Evolutionary conservation across 1,284 basidiomycete genomes (phyloP).

Genomic region (Ceratobasidium sp.): DNA sequence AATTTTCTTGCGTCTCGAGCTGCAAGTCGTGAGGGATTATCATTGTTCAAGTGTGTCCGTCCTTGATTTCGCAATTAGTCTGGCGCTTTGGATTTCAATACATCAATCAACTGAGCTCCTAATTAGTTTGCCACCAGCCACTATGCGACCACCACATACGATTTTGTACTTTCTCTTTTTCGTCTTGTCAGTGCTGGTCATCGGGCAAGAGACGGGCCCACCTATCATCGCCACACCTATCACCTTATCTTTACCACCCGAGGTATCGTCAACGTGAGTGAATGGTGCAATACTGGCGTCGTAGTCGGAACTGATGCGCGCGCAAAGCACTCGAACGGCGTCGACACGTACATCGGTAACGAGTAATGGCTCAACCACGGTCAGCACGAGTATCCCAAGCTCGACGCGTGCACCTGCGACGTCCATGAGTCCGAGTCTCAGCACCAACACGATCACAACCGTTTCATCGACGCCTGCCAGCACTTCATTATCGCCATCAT

Average conservation of each 20-base stretch:
- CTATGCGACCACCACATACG: background rate
- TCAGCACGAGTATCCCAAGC: constrained; percentile 26
- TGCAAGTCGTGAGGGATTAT: background rate
- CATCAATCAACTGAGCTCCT: constrained; percentile 20
- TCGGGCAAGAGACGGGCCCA: constrained; percentile 37
- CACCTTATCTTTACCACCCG: constrained; percentile 17
- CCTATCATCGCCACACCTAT: constrained; percentile 33
- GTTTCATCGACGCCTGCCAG: constrained; percentile 19
- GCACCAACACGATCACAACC: constrained; percentile 8
- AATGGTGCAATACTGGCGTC: background rate
- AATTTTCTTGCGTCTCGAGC: constrained; percentile 2
- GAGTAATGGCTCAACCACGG: background rate
- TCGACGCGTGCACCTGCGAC: constrained; percentile 39
- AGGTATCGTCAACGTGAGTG: background rate
- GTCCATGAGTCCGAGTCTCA: constrained; percentile 16
- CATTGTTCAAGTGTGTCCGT: background rate
- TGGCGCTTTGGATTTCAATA: background rate
- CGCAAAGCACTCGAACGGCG: constrained; percentile 5
- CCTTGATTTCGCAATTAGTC: background rate
- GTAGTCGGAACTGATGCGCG: background rate
- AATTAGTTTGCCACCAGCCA: constrained; percentile 29
- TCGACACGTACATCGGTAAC: constrained; percentile 26
- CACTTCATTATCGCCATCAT: constrained; percentile 22
- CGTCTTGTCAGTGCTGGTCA: background rate
- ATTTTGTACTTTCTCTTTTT: background rate